Conservation (phyloP, 768 basidiomycete genomes). For the Trametes meyenii region DNA sequence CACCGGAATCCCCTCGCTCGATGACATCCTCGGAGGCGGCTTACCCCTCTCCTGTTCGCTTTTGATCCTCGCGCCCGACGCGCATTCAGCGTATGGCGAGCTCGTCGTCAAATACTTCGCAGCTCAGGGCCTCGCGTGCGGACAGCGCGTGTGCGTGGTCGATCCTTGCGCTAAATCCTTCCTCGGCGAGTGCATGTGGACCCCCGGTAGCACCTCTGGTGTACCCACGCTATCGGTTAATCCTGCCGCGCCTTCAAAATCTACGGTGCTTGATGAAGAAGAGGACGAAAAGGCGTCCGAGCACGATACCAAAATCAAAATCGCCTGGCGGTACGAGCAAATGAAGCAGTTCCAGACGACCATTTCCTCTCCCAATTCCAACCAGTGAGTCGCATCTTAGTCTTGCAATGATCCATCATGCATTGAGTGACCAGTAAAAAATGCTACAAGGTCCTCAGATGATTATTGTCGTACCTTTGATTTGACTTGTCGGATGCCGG, state of each 20-base stretch:
- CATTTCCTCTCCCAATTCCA: constrained; percentile 49
- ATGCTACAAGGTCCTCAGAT: constrained; percentile 47
- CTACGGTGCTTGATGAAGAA: constrained; percentile 44
- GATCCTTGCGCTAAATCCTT: constrained; percentile 60
- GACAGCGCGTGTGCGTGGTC: constrained; percentile 71
- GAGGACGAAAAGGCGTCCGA: constrained; percentile 39
- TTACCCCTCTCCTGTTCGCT: constrained; percentile 80
- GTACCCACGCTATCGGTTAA: constrained; percentile 1
- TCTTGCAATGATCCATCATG: background rate
- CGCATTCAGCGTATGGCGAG: constrained; percentile 82
- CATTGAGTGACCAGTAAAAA: constrained; percentile 11
- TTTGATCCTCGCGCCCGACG: constrained; percentile 79
- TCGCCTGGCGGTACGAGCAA: constrained; percentile 96
- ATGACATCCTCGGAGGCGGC: constrained; percentile 94
- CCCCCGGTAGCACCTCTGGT: constrained; percentile 37
- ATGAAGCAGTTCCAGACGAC: constrained; percentile 94
- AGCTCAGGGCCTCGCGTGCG: constrained; percentile 79
- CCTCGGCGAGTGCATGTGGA: constrained; percentile 83
- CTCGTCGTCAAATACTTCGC: constrained; percentile 88
- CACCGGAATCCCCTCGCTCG: constrained; percentile 89
- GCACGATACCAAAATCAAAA: constrained; percentile 73
- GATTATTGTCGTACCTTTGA: constrained; percentile 76
- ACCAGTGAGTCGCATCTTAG: constrained; percentile 44
- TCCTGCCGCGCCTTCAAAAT: background rate
- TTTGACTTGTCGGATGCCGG: constrained; percentile 63